phyloP scores from a whole-genome alignment of 768 basidiomycete genomes.

The Russula olivacea region DNA sequence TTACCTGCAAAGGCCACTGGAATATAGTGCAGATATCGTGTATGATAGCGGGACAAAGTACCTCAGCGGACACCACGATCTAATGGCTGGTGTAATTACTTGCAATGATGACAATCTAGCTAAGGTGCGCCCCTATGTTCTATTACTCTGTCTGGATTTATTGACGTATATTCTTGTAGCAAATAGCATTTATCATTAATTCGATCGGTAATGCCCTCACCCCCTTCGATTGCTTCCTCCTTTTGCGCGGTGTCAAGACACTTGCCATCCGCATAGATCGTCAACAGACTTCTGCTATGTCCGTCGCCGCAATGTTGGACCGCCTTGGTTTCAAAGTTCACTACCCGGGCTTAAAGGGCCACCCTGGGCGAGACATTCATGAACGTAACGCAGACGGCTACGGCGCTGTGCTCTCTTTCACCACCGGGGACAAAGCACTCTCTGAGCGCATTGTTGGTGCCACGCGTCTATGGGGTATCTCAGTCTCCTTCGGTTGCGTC shows the following conservation, averaged over 20 bases:
- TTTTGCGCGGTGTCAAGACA: slow-evolving; percentile 93
- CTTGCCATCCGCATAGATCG: slow-evolving; percentile 94
- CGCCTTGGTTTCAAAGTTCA: slow-evolving; percentile 83
- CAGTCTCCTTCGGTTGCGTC: slow-evolving; percentile 96
- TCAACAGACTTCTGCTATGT: slow-evolving; percentile 75
- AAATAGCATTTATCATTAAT: slow-evolving; percentile 89
- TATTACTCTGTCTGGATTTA: slow-evolving; percentile 12
- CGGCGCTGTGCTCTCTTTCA: slow-evolving; percentile 92
- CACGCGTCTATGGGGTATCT: slow-evolving; percentile 93
- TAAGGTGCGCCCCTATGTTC: slow-evolving; percentile 46
- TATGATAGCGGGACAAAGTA: slow-evolving; percentile 99
- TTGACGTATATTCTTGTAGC: slow-evolving; percentile 38
- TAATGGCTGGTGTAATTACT: slow-evolving; percentile 95
- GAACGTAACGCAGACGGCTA: slow-evolving; percentile 84
- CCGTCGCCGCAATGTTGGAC: slow-evolving; percentile 82
- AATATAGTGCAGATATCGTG: slow-evolving; percentile 94
- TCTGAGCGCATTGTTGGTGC: slow-evolving; percentile 92
- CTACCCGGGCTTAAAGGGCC: slow-evolving; percentile 82
- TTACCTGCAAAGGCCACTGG: slow-evolving; percentile 89
- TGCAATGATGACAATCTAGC: slow-evolving; percentile 90
- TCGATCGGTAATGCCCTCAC: slow-evolving; percentile 89
- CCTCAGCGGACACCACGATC: slow-evolving; percentile 94
- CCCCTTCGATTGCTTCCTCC: slow-evolving; percentile 94
- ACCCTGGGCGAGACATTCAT: slow-evolving; percentile 85
- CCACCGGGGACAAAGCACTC: slow-evolving; percentile 83